phyloP scores from a whole-genome alignment of 306 rosid species.

The Clitoria ternatea region DNA sequence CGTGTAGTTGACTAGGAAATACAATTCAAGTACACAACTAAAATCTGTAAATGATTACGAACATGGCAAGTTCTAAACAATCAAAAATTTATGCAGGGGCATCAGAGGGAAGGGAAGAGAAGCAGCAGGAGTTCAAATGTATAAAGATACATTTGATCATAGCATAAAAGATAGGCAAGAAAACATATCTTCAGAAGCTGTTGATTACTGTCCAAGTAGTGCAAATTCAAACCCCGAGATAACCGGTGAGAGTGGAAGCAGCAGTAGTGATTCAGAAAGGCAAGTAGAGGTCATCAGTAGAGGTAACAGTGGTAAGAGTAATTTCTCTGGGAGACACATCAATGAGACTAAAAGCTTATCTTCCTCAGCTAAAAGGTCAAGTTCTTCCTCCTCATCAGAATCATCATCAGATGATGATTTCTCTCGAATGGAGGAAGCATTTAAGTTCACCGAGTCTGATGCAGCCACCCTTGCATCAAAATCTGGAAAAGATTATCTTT shows the following conservation, averaged over 20 bases:
- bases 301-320: constrained; percentile 18
- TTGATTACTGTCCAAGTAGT: background rate
- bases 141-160: constrained; percentile 19
- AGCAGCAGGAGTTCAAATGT: constrained; percentile 26
- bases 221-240: background rate
- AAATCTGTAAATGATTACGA: constrained; percentile 28
- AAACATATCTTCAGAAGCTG: background rate
- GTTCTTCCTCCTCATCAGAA: constrained; percentile 36
- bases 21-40: background rate
- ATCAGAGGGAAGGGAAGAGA: constrained; percentile 23
- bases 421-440: constrained; percentile 23
- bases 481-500: constrained; percentile 21
- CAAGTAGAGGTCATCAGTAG: constrained; percentile 16
- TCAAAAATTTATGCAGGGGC: constrained; percentile 20
- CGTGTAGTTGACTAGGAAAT: constrained; percentile 4
- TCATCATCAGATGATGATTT: constrained; percentile 22
- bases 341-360: constrained; percentile 24
- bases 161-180: constrained; percentile 8
- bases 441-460: background rate
- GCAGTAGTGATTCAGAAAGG: constrained; percentile 18
- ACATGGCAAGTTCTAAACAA: constrained; percentile 5
- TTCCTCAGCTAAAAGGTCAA: constrained; percentile 6
- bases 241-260: constrained; percentile 15
- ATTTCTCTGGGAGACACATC: background rate
- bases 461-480: background rate